These are phyloP conservation scores for Nemania sp. DNA, from an alignment of 2,329 filamentous ascomycete species.

Conservation along the genomic window DNA sequence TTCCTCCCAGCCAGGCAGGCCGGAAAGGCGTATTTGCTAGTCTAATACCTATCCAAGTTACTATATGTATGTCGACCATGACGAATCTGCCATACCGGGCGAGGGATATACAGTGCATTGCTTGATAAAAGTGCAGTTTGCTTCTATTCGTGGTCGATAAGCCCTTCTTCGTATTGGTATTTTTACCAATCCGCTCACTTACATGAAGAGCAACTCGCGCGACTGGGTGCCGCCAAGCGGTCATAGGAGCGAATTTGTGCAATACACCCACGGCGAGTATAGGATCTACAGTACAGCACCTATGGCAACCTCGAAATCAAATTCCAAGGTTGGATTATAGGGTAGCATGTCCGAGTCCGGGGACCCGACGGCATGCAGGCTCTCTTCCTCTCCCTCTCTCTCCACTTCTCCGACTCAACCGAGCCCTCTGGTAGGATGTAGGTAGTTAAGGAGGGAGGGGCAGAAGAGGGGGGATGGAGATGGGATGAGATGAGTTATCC, in stretches of 20 bases:
- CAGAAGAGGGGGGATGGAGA: not conserved
- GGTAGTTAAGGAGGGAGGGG: not conserved
- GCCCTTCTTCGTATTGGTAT: conserved; percentile 9
- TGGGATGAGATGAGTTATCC: not conserved
- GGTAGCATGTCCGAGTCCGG: conserved; percentile 36
- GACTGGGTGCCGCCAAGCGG: conserved; percentile 18
- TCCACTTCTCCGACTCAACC: conserved; percentile 33
- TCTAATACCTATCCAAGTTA: not conserved
- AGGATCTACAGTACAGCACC: conserved; percentile 11
- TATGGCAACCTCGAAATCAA: not conserved
- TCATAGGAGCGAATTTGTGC: conserved; percentile 24
- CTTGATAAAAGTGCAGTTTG: conserved; percentile 16
- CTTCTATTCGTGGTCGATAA: conserved; percentile 5
- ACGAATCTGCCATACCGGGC: not conserved
- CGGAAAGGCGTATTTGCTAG: not conserved
- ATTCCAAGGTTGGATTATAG: conserved; percentile 27
- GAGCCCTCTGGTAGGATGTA: conserved; percentile 4
- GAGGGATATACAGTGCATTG: conserved; percentile 4
- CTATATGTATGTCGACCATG: not conserved
- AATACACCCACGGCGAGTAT: conserved; percentile 1
- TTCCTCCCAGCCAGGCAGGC: not conserved
- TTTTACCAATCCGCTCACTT: not conserved
- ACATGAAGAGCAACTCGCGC: not conserved
- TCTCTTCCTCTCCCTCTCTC: conserved; percentile 25
- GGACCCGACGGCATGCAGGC: conserved; percentile 26